phyloP scores from a whole-genome alignment of 2,329 filamentous ascomycete genomes.

The Talaromyces sp. region DNA sequence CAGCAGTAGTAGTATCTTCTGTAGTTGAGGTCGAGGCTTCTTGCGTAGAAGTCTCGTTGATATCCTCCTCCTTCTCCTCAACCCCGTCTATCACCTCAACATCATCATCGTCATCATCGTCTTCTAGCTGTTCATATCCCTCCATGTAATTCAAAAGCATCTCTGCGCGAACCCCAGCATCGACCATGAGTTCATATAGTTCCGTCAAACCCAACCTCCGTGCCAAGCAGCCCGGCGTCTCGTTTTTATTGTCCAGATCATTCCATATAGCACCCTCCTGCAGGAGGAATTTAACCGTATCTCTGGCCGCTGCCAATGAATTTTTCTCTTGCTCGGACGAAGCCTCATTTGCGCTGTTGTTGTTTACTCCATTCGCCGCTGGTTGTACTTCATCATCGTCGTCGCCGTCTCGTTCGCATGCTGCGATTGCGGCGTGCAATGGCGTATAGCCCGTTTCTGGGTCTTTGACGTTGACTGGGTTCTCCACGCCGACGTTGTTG shows the following conservation, averaged over 20 bases:
- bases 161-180: slow-evolving; percentile 86
- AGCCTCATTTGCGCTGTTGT: slow-evolving; percentile 9
- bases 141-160: slow-evolving; percentile 76
- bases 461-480: slow-evolving; percentile 71
- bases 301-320: slow-evolving; percentile 54
- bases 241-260: slow-evolving; percentile 76
- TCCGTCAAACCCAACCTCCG: slow-evolving; percentile 58
- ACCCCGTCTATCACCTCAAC: slow-evolving; percentile 26
- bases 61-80: slow-evolving; percentile 13
- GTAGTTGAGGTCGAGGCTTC: slow-evolving; percentile 1
- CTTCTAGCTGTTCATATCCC: slow-evolving; percentile 65
- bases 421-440: slow-evolving; percentile 83
- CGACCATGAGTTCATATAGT: slow-evolving; percentile 77
- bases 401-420: slow-evolving; percentile 48
- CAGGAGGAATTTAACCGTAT: slow-evolving; percentile 69
- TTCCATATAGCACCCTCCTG: slow-evolving; percentile 96
- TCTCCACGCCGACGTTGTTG: slow-evolving; percentile 31
- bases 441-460: slow-evolving; percentile 79
- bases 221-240: slow-evolving; percentile 89
- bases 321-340: slow-evolving; percentile 17
- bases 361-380: slow-evolving; percentile 2
- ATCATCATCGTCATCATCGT: slow-evolving; percentile 43
- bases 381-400: slow-evolving; percentile 22
- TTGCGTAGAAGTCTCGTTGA: slow-evolving; percentile 10
- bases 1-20: background rate